A percentile compares a stretch with the other conserved stretches of the same genome.
Conservation (phyloP, 768 basidiomycete species). For the Asterophora lycoperdoides region DNA sequence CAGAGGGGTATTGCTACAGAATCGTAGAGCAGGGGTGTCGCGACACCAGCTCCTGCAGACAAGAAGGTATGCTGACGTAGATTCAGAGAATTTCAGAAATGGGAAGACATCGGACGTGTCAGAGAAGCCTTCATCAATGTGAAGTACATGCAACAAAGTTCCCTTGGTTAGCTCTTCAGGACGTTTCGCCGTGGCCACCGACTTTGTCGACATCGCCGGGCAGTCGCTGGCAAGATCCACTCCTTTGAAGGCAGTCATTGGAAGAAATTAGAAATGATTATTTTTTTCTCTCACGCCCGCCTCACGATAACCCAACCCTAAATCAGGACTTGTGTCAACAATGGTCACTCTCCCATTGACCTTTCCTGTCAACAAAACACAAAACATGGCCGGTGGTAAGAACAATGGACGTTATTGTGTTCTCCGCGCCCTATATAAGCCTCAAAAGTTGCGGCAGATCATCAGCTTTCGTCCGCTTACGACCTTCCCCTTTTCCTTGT, state of each 20-base stretch:
- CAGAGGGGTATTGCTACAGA: constrained; percentile 24
- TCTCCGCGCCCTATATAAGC: constrained; percentile 12
- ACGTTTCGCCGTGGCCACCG: background rate
- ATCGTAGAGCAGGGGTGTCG: constrained; percentile 23
- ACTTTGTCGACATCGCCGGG: too few species aligned
- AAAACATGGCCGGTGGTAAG: background rate
- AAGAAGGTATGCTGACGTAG: constrained; percentile 18
- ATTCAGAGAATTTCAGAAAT: constrained; percentile 11
- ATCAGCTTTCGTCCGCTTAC: background rate
- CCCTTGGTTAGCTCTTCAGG: constrained; percentile 22
- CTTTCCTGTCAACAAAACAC: background rate
- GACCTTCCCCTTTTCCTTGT: background rate
- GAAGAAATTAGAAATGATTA: too few species aligned
- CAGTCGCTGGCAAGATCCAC: background rate
- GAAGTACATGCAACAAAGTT: constrained; percentile 17
- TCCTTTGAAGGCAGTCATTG: too few species aligned
- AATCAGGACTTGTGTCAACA: constrained; percentile 6
- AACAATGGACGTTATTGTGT: constrained; percentile 17
- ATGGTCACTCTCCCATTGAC: constrained; percentile 3
- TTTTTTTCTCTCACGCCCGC: too few species aligned
- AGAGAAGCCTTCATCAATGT: constrained; percentile 17
- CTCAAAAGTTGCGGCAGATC: background rate
- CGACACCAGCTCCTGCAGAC: constrained; percentile 25
- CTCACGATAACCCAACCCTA: constrained; percentile 7
- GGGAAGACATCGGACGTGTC: constrained; percentile 12